Evolutionary conservation across 1,284 basidiomycete genomes (phyloP), one percentile per base, ranked within the genome.

Genomic region (Trametes hirsuta): DNA sequence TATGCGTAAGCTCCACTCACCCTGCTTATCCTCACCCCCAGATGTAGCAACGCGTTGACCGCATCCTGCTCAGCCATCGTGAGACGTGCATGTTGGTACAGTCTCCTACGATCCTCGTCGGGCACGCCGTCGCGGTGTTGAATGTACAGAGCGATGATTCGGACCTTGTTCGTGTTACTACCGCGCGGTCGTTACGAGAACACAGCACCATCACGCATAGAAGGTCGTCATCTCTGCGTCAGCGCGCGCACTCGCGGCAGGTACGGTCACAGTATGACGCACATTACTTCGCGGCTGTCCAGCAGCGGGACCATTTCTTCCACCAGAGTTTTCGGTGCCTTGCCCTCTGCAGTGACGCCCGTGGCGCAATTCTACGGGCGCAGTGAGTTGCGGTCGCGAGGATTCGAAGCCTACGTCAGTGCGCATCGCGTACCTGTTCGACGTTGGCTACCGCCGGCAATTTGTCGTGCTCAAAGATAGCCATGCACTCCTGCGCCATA

Each of bases 271-370:
- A 47, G 21, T 48, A 53, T 40, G 15, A 73, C 86, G 70, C 74
- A 94, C 94, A 87, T 81, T 56, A 98, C 86, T 22, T 91, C 85
- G 47, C 87, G 83, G 72, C 93, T 91, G 72, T 97, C 97, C 34
- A 99, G 80, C 25, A 99, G 76, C 0, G 97, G 95, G 0, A 99
- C 97, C 96, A 99, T 98, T 74, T 99, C 95, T 75, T 99, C 97
- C 1, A 99, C 95, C 4, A 99, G 78, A 0, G 85, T 86, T 72
- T 97, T 97, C 0, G 96, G 96, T 22, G 86, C 83, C 77, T 97
- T 97, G 1, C 94, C 95, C 69, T 97, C 93, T 0, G 91, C 79
- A 2, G 92, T 97, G 45, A 90, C 71, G 6, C 95, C 95, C 1
- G 96, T 98, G 0, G 96, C 92, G 70, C 94, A 98, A 73, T 89